These are phyloP conservation scores for Diaporthe sp. DNA, from an alignment of 2,329 filamentous ascomycete species.

Conservation along the genomic window DNA sequence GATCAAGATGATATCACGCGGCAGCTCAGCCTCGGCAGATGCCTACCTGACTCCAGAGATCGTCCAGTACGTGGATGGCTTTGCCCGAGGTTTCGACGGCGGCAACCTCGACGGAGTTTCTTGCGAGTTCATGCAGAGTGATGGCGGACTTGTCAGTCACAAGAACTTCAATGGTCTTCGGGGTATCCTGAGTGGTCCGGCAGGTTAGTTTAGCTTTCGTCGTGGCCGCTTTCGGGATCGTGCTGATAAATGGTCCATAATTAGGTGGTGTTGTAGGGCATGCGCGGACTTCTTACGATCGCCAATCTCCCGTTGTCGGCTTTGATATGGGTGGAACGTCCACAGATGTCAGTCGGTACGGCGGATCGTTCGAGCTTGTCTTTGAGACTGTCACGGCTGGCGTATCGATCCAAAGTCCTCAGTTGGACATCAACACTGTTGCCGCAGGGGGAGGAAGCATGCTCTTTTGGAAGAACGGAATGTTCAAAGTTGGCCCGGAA, in stretches of 20 bases:
- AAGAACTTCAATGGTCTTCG: constrained; percentile 73
- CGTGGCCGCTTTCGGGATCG: neutral
- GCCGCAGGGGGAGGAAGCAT: constrained; percentile 64
- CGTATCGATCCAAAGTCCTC: constrained; percentile 79
- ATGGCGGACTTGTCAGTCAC: constrained; percentile 62
- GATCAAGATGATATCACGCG: constrained; percentile 74
- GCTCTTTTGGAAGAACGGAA: constrained; percentile 77
- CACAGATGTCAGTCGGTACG: constrained; percentile 79
- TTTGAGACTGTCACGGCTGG: constrained; percentile 80
- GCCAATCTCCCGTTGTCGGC: constrained; percentile 70
- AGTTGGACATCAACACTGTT: constrained; percentile 83
- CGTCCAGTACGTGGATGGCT: constrained; percentile 76
- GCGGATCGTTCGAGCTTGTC: constrained; percentile 78
- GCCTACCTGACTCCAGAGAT: constrained; percentile 81
- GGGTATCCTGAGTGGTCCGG: constrained; percentile 77
- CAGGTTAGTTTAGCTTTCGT: constrained; percentile 56
- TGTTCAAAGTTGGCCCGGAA: constrained; percentile 78
- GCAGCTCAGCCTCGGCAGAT: constrained; percentile 78
- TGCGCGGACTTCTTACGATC: constrained; percentile 77
- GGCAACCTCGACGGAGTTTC: constrained; percentile 62
- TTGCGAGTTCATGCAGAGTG: constrained; percentile 77
- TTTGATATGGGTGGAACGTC: constrained; percentile 72
- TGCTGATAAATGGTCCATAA: neutral
- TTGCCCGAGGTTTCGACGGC: constrained; percentile 74
- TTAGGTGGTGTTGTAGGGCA: constrained; percentile 75